These are phyloP conservation scores for Ascochyta pisi DNA, from an alignment of 2,329 filamentous ascomycete genomes.

Conservation along the genomic window DNA sequence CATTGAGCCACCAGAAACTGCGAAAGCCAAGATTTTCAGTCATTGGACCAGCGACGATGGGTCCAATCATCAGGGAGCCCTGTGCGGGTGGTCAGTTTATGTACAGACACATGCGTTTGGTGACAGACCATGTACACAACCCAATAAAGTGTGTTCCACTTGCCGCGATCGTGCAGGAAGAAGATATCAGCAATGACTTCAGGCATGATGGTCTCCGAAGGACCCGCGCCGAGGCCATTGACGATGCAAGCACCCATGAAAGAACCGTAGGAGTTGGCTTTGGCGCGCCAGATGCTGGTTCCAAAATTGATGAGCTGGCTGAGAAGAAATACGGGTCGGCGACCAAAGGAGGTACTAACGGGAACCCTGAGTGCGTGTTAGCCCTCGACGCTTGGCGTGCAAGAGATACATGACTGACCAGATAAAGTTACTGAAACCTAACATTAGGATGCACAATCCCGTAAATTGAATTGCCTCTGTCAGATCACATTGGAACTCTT, in stretches of 20 bases:
- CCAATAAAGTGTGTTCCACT: conserved; percentile 68
- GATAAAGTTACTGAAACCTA: conserved; percentile 67
- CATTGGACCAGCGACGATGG: conserved; percentile 68
- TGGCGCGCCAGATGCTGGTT: conserved; percentile 65
- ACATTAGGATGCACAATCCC: conserved; percentile 62
- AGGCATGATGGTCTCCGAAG: conserved; percentile 68
- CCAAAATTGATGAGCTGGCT: conserved; percentile 61
- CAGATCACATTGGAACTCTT: conserved; percentile 61
- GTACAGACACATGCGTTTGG: too few species aligned
- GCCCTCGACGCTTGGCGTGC: not conserved
- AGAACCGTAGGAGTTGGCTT: conserved; percentile 63
- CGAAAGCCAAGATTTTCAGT: conserved; percentile 64
- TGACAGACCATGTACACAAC: conserved; percentile 60
- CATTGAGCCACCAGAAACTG: conserved; percentile 72
- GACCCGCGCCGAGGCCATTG: conserved; percentile 68
- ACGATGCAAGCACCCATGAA: conserved; percentile 70
- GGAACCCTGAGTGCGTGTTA: conserved; percentile 55
- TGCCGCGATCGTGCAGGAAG: conserved; percentile 70
- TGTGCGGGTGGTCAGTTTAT: not conserved
- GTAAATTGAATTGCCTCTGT: conserved; percentile 64
- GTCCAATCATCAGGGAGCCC: conserved; percentile 64
- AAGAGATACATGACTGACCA: conserved; percentile 51
- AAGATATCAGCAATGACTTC: conserved; percentile 70
- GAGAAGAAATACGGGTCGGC: conserved; percentile 61
- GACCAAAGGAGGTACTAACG: conserved; percentile 61